phyloP scores from a whole-genome alignment of 371 early-diverging fungal genomes.

The Choanephora cucurbitarum region DNA sequence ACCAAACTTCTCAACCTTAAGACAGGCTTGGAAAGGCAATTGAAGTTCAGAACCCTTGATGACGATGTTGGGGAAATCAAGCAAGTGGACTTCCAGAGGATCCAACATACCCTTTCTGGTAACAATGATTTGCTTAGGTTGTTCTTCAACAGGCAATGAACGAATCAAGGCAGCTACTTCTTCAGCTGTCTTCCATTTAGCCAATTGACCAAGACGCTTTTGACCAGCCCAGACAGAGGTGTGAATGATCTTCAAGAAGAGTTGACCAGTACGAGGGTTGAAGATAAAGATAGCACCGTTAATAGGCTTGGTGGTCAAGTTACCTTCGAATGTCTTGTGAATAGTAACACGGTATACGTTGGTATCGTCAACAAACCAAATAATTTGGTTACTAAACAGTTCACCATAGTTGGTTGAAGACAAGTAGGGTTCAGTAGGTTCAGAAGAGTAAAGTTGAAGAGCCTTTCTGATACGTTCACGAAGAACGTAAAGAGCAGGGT shows the following conservation, averaged over 20 bases:
- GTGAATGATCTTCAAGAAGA: conserved; percentile 99
- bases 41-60: conserved; percentile 97
- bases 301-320: conserved; percentile 97
- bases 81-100: conserved; percentile 94
- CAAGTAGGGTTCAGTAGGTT: conserved; percentile 98
- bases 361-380: conserved; percentile 99
- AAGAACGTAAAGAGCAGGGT: conserved; percentile 95
- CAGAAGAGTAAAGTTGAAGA: conserved; percentile 96
- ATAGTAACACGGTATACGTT: conserved; percentile 99
- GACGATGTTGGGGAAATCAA: conserved; percentile 97
- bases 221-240: conserved; percentile 99
- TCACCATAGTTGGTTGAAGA: conserved; percentile 96
- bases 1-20: conserved; percentile 98
- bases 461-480: conserved; percentile 99
- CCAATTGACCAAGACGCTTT: conserved; percentile 97
- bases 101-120: conserved; percentile 99
- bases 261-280: conserved; percentile 98
- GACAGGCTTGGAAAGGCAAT: conserved; percentile 95
- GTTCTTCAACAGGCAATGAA: conserved; percentile 97
- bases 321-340: conserved; percentile 99
- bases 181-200: conserved; percentile 99
- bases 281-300: conserved; percentile 99
- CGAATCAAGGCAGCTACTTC: conserved; percentile 99
- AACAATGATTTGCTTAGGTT: conserved; percentile 98
- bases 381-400: conserved; percentile 96